Conservation (phyloP, 2,329 filamentous ascomycete species). For the Colletotrichum sp. region DNA sequence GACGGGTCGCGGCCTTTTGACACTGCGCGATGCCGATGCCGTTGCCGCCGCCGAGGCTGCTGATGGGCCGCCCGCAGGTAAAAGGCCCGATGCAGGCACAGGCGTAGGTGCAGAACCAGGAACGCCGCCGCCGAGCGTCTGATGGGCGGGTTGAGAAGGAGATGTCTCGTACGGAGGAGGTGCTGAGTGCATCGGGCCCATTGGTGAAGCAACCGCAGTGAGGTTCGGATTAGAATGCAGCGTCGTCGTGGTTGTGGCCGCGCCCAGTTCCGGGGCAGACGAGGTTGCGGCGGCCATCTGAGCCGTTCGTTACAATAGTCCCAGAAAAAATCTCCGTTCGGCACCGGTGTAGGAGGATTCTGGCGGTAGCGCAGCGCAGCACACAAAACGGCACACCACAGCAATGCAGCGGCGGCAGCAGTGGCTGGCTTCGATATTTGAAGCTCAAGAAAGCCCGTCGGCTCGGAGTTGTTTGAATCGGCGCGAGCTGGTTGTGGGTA, state of each 20-base stretch:
- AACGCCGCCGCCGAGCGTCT: background rate
- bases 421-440: constrained; percentile 1
- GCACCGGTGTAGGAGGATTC: background rate
- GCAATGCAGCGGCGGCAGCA: constrained; percentile 1
- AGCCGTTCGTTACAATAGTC: background rate
- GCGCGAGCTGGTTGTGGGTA: background rate
- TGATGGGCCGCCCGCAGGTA: background rate
- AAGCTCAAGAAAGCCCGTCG: background rate
- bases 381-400: constrained; percentile 5
- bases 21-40: constrained; percentile 38
- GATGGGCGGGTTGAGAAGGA: constrained; percentile 10
- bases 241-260: constrained; percentile 1
- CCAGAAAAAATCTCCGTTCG: constrained; percentile 7
- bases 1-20: constrained; percentile 59
- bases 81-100: background rate
- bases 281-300: constrained; percentile 13
- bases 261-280: constrained; percentile 9
- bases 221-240: constrained; percentile 5
- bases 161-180: constrained; percentile 11
- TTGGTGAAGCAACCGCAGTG: background rate
- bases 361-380: background rate
- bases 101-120: background rate
- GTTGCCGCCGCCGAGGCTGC: constrained; percentile 4
- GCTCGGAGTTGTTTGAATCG: background rate
- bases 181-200: background rate